Conservation (phyloP, 73 alveolate species). For the Symbiodinium natans region DNA sequence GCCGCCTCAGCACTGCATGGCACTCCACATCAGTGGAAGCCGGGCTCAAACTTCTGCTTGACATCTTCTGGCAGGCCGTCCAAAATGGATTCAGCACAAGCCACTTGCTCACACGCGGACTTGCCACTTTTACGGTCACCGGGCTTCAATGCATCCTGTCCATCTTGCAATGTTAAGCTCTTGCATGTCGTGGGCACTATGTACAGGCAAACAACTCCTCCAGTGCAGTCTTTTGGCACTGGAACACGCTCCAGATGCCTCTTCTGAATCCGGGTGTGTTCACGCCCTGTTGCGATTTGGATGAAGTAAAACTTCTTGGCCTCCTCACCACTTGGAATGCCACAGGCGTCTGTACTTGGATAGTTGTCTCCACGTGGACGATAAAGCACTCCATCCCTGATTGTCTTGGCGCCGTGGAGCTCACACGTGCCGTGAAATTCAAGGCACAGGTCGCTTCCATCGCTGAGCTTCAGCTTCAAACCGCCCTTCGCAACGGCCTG, state of each 20-base stretch:
- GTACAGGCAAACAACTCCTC: slow-evolving; percentile 12
- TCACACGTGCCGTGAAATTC: not conserved
- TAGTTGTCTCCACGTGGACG: slow-evolving; percentile 37
- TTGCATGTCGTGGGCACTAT: not conserved
- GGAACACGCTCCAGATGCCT: not conserved
- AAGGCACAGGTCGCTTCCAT: not conserved
- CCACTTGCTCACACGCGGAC: slow-evolving; percentile 4
- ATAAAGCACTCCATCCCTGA: slow-evolving; percentile 27
- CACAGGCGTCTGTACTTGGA: slow-evolving; percentile 22
- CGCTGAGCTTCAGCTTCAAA: not conserved
- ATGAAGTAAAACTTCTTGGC: not conserved
- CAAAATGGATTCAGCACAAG: not conserved
- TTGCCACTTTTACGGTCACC: not conserved
- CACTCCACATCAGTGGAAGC: not conserved
- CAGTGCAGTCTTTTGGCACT: slow-evolving; percentile 17
- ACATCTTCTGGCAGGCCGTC: slow-evolving; percentile 16
- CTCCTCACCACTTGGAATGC: not conserved
- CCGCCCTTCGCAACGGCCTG: not conserved
- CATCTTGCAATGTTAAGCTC: not conserved
- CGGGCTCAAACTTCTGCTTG: slow-evolving; percentile 17
- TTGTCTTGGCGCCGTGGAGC: slow-evolving; percentile 21
- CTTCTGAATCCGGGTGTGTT: slow-evolving; percentile 6
- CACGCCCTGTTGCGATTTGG: slow-evolving; percentile 35
- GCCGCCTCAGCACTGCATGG: no score
- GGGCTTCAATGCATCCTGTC: slow-evolving; percentile 1